These are phyloP conservation scores for Penicillium corylophilum DNA, from an alignment of 2,329 filamentous ascomycete genomes.

Conservation along the genomic window DNA sequence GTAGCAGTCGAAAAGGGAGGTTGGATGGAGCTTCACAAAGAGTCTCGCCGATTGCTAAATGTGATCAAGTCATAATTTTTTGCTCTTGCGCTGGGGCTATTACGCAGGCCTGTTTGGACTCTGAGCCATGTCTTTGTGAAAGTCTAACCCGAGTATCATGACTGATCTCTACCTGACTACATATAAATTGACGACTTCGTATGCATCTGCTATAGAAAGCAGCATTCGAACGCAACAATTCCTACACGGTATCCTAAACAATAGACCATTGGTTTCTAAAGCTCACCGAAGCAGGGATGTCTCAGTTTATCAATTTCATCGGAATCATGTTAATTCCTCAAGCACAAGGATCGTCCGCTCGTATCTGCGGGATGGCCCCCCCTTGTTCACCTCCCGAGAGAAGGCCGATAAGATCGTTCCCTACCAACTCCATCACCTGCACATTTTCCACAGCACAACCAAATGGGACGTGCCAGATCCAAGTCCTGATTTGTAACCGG, in stretches of 20 bases:
- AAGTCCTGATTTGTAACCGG: background rate
- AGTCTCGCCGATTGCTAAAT: conserved; percentile 22
- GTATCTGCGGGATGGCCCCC: conserved; percentile 5
- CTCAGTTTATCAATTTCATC: background rate
- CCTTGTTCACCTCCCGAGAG: background rate
- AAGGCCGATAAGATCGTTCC: background rate
- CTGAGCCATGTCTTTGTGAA: background rate
- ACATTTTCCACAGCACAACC: background rate
- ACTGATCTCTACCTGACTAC: too few relatives aligned
- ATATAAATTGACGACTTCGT: too few relatives aligned
- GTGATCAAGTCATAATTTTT: conserved; percentile 6
- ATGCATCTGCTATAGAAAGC: too few relatives aligned
- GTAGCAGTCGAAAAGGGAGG: conserved; percentile 70
- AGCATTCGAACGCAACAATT: too few relatives aligned
- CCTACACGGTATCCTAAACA: too few relatives aligned
- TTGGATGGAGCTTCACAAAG: conserved; percentile 61
- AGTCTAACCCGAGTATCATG: background rate
- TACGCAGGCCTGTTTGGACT: background rate
- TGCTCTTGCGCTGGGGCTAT: background rate
- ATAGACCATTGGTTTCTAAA: too few relatives aligned
- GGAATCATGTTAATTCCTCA: background rate
- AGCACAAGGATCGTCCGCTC: background rate
- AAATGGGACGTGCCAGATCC: background rate
- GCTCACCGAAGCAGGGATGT: too few relatives aligned
- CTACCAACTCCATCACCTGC: background rate